phyloP scores from a whole-genome alignment of 1,284 basidiomycete species.

The Neonothopanus nambi region DNA sequence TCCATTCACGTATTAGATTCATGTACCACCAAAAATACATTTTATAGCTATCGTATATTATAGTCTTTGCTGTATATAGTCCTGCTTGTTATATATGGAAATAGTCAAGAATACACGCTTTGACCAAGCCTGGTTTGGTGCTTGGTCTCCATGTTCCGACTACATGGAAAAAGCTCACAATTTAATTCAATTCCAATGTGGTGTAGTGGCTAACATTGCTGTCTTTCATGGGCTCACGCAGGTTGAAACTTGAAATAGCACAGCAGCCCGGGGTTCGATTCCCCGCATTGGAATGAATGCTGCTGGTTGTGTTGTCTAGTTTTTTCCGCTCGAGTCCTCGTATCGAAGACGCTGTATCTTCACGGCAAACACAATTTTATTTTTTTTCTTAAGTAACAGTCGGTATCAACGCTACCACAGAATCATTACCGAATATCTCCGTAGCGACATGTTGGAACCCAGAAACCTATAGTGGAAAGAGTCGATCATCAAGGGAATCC shows the following conservation, averaged over 20 bases:
- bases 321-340: too few species aligned
- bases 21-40: too few species aligned
- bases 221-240: constrained; percentile 11
- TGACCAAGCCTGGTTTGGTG: too few species aligned
- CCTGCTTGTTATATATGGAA: too few species aligned
- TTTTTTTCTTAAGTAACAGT: constrained; percentile 9
- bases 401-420: constrained; percentile 35
- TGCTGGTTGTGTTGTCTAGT: background rate
- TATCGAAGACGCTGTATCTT: too few species aligned
- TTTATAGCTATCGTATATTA: too few species aligned
- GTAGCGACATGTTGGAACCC: constrained; percentile 35
- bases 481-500: background rate
- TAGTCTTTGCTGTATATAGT: too few species aligned
- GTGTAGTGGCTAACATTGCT: constrained; percentile 19
- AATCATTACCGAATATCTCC: constrained; percentile 42
- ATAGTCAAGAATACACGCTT: too few species aligned
- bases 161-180: background rate
- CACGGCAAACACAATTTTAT: too few species aligned
- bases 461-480: constrained; percentile 24
- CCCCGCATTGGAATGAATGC: constrained; percentile 12
- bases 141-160: too few species aligned
- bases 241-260: too few species aligned
- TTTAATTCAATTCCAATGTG: constrained; percentile 11
- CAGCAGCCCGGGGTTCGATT: constrained; percentile 18
- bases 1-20: too few species aligned